Base-by-base conservation (phyloP, 495 filamentous ascomycete species). In the Elasticomyces elasticus region DNA sequence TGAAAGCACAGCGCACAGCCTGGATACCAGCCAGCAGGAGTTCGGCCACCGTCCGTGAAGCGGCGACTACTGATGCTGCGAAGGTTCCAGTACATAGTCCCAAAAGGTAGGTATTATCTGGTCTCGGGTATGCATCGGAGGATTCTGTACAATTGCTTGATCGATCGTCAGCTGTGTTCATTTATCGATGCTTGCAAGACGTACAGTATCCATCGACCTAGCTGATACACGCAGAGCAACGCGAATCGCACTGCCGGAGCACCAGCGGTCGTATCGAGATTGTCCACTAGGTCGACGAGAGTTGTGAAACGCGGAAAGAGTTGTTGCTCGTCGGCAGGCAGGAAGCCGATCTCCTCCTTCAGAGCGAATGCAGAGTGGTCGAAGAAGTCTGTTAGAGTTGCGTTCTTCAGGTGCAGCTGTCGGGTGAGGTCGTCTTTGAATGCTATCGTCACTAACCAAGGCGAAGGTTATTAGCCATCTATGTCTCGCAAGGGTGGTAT, bases 1-100 rank as follows among this genome's bases (percentile, higher is more conserved):
- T 24, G 7, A 47, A 17, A 6, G 44, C 44, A 5, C 23, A 10
- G 10, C 25, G 19, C 6, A 47, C 51, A 27, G 38, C 40, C n/a
- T 45, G 5, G 17, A 31, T 22, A 19, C 38, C 51, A 17, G 37
- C 38, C 24, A 23, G 19, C 13, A 54, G 9, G 19, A 54, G 51
- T 15, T 54, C 51, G 0, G 23, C 20, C 23, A 45, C 13, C 15
- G 17, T 27, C n/a, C 43, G 22, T 12, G 38, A 54, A 19, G 51
- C 19, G 9, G 51, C 40, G 24, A 54, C 33, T 24, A 33, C 51
- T 27, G 51, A 37, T 45, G 38, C 51, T 4, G 51, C 51, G 43
- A 54, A 46, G 11, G 17, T 25, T 11, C 51, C 51, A 10, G 51
- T 54, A 33, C 51, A 54, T 15, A 54, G 51, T 0, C 51, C 51